Evolutionary conservation across 768 basidiomycete species (phyloP).

Genomic region (Podaxis pistillaris): DNA sequence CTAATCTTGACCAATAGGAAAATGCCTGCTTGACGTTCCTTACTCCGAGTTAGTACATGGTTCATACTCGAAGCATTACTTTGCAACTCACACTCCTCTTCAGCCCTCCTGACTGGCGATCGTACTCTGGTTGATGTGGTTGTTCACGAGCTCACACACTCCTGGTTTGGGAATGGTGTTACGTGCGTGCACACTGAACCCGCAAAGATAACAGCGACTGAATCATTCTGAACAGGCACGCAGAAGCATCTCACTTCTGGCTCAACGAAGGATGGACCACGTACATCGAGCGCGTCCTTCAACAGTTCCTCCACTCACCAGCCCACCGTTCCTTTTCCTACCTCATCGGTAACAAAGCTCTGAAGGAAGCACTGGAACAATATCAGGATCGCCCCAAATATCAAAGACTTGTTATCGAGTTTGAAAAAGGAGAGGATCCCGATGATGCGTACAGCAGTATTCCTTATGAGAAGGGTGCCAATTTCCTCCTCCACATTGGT

Average conservation of each 20-base stretch:
- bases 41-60: constrained; percentile 65
- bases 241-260: constrained; percentile 80
- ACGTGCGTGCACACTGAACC: constrained; percentile 43
- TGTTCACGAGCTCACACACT: constrained; percentile 84
- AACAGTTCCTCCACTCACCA: constrained; percentile 65
- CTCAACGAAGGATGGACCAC: constrained; percentile 95
- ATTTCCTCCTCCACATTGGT: constrained; percentile 86
- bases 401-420: constrained; percentile 77
- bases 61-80: too few relatives aligned
- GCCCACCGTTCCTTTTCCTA: constrained; percentile 79
- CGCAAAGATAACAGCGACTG: background rate
- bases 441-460: constrained; percentile 75
- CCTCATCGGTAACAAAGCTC: constrained; percentile 68
- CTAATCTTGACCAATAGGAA: constrained; percentile 50
- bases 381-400: constrained; percentile 66
- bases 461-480: constrained; percentile 89
- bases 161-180: constrained; percentile 92
- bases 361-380: constrained; percentile 67
- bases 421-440: constrained; percentile 70
- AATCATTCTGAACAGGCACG: constrained; percentile 41
- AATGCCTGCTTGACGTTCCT: constrained; percentile 87
- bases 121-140: constrained; percentile 85
- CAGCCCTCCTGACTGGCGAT: constrained; percentile 85
- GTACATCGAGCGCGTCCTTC: constrained; percentile 84
- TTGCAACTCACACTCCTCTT: background rate